Evolutionary conservation across 805 yeast genomes (phyloP), one percentile per base, ranked within the genome.

Genomic region (Lipomyces anomalus): DNA sequence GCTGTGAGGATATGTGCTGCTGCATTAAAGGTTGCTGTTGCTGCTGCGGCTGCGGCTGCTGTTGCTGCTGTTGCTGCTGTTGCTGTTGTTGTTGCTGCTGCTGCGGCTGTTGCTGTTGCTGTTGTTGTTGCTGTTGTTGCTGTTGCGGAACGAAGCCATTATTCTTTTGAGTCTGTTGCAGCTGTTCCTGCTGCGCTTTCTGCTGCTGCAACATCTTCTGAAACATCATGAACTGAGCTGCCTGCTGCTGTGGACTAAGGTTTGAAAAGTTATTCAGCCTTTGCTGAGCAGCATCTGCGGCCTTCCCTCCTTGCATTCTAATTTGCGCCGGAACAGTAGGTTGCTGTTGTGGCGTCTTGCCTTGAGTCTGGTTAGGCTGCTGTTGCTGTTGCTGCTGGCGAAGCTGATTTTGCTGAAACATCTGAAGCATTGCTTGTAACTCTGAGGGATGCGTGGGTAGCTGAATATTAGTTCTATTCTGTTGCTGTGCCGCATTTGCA

Each of bases 211-310:
- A 22, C 42, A 23, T 9, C 23, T 48, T 50, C 22, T 43, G 50
- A 1, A 24, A 17, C 40, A n/a, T 17, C 7, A 23, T 7, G 20
- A 37, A 43, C 21, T 23, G 40, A 28, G 23, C 13, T 16, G 13
- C 38, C 51, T 57, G 61, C 43, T 56, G 58, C 24, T 56, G 59
- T 7, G 46, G 44, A 4, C 52, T 44, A 53, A 56, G 43, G 37
- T 42, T 43, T 40, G 44, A 46, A 37, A 50, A 49, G 35, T 43
- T 28, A 23, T 44, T 35, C n/a, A 28, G 52, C n/a, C 47, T 28
- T 20, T 28, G 35, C 43, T 42, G 43, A 35, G 36, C 6, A 5
- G n/a, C 40, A 20, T 39, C 40, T 23, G 17, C 23, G 18, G 42
- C 29, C 6, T 21, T 33, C 37, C 24, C 40, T 9, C 37, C 38